Evolutionary conservation across 2,329 filamentous ascomycete species (phyloP), one percentile per base, ranked within the genome.

Genomic region (Monilinia fructigena): DNA sequence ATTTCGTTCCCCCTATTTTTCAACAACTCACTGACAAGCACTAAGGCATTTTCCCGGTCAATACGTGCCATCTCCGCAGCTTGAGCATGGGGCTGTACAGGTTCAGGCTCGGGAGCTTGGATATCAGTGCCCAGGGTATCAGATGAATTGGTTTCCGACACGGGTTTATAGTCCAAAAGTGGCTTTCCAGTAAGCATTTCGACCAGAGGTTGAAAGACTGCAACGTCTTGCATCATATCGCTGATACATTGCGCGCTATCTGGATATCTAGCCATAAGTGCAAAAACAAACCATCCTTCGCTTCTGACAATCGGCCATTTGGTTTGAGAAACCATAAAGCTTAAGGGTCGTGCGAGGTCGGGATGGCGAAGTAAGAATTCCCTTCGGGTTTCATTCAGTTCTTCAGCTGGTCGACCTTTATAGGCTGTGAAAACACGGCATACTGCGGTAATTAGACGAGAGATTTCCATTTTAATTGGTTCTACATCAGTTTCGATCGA

Each of bases 221-320:
- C 79, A 0, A 78, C 72, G 0, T 80, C 76, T 12, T 79, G 74
- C 55, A 87, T 74, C 1, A 82, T 75, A 16, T 77, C 76, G 11
- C 79, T 71, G 23, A 85, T 80, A 14, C 83, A 75, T 2, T 74
- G 71, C 2, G 83, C 81, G 10, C 85, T 85, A 47, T 83, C 81
- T 1, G 73, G 66, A 1, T 82, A 81, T 38, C 85, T 80, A 52
- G 82, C 81, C 80, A 88, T 84, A 45, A 89, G 80, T 2, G 86
- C 86, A 62, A 87, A 80, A 7, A 86, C 81, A 69, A 89, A 88
- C 82, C 86, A 85, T 3, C 82, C 80, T 72, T 89, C 86, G 50
- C 85, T 86, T 23, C 84, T 80, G 2, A 89, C 78, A 2, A 82
- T 79, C 0, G 85, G 83, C 80, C 85, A 89, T 69, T 85, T 86